Evolutionary conservation across 2,329 filamentous ascomycete species (phyloP), one percentile per base, ranked within the genome.

Genomic region (Cladosporium colombiae): DNA sequence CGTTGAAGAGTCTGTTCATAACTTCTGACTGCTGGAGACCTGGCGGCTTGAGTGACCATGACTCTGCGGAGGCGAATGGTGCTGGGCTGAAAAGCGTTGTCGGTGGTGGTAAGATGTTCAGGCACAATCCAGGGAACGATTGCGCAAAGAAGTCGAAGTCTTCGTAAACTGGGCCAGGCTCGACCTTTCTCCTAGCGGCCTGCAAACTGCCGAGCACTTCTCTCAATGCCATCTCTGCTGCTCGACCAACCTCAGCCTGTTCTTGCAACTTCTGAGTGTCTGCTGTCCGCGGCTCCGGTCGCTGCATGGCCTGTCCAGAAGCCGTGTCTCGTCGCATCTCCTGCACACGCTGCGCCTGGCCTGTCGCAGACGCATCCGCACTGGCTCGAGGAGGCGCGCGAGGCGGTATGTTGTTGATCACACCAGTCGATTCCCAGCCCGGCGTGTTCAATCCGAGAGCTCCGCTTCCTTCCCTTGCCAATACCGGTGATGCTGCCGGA

Each of bases 131-230:
- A 7, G 93, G 92, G 73, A 97, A 97, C 67, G 92, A 92, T 75
- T 96, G 87, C 5, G 90, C 84, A 67, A 93, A 86, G 37, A 94
- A 90, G 70, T 97, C 91, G 79, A 97, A 96, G 70, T 94, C 73
- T 16, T 73, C 91, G 76, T 88, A 89, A 3, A 87, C 83, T 21
- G 81, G 56, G 29, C 70, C 68, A 29, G 73, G 66, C 66, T 75
- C 71, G 11, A 65, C 35, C 59, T 69, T 70, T 72, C 83, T 93
- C 91, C 89, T 92, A 69, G 93, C 93, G 68, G 93, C 91, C 75
- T 91, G 88, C 76, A 93, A 86, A 67, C 91, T 93, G 73, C 89
- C 88, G 64, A 97, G 79, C 53, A 97, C 82, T 79, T 97, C 94
- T 68, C 91, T 84, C 71, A 97, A 79, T 7, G 94, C 93, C 75